Base-by-base conservation (phyloP, 345 rosid species). In the Cardamine chenopodiifolia region DNA sequence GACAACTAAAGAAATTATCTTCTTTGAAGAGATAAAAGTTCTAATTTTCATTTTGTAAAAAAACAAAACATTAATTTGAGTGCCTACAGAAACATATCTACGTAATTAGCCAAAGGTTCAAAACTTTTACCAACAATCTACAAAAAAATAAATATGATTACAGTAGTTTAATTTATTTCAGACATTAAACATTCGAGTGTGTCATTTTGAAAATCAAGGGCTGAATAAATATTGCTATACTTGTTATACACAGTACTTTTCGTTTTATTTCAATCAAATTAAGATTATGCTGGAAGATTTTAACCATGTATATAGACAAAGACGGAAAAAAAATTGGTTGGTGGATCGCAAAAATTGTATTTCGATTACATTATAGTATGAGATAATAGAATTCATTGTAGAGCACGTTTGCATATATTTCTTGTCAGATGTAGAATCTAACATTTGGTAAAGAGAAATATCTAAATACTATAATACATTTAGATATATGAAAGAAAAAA, bases 371-470 rank as follows among this genome's bases (percentile, higher is more conserved):
- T 50, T 61, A 34, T 20, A 26, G 28, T 2, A 42, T 22, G 77
- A 53, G 62, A 22, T 20, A 63, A 23, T 48, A 40, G 53, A 67
- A 39, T 75, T 39, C 54, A 26, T 37, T 19, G 49, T 15, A 75
- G 45, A 75, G 62, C 79, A 75, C 63, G 74, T 52, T 68, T 68
- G 56, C 40, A 52, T 68, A 68, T 68, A 60, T 29, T 13, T 68
- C 63, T 61, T 75, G 70, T 75, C 79, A 75, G 79, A 39, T 61
- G 49, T 39, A 68, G 70, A 76, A 76, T 76, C 79, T 69, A 76
- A 62, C 70, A 67, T 59, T 37, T 75, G 63, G 78, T 68, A 59
- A 59, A 74, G 77, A 32, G 68, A 49, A 50, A 67, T 74, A 18
- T 35, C 18, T 66, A 59, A 35, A 57, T 49, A 59, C 47, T 25